phyloP scores from a whole-genome alignment of 257 asterid genomes.

The Solanum rostratum region DNA sequence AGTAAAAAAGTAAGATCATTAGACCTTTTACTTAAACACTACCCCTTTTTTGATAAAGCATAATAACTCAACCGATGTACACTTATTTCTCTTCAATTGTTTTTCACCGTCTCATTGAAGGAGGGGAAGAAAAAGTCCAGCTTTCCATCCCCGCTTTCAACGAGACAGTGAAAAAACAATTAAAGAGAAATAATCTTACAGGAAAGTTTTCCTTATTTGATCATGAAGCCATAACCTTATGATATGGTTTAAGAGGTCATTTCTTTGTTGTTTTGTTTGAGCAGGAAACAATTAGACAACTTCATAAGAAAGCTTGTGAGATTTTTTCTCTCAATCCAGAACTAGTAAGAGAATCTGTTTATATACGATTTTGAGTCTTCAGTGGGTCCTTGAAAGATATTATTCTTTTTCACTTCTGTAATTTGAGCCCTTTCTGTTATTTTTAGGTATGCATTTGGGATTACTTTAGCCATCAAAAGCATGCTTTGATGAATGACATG shows the following conservation, averaged over 20 bases:
- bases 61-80: not conserved
- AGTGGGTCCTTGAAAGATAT: not conserved
- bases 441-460: slow-evolving; percentile 83
- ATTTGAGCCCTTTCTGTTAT: not conserved
- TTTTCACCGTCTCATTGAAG: not conserved
- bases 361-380: slow-evolving; percentile 4
- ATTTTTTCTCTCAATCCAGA: slow-evolving; percentile 62
- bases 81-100: not conserved
- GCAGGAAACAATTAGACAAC: slow-evolving; percentile 92
- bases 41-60: not conserved
- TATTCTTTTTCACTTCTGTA: not conserved
- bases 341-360: slow-evolving; percentile 42
- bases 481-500: slow-evolving; percentile 91
- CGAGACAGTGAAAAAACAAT: not conserved
- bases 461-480: slow-evolving; percentile 76
- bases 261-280: slow-evolving; percentile 3
- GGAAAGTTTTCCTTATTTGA: not conserved
- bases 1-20: slow-evolving; percentile 74
- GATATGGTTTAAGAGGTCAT: not conserved
- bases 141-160: not conserved
- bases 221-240: not conserved
- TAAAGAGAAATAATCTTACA: not conserved
- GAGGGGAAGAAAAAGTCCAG: not conserved
- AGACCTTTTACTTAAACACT: not conserved
- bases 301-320: slow-evolving; percentile 80